Conservation (phyloP, 441 rosid genomes). For the Kokia cookei region DNA sequence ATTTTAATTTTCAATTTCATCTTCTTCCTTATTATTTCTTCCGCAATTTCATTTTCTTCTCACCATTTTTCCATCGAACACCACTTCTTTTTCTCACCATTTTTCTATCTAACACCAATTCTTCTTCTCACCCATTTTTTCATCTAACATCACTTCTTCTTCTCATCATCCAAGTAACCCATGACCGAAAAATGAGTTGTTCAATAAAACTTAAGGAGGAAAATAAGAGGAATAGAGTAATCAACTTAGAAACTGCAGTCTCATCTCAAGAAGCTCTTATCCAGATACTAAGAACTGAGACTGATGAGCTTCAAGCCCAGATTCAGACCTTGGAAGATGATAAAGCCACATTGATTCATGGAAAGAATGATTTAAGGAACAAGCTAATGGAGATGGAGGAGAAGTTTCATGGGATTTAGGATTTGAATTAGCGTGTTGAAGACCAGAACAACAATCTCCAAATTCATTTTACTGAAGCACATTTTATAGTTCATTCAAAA, state of each 20-base stretch:
- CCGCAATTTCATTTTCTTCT: too few species aligned
- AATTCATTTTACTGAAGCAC: conserved; percentile 49
- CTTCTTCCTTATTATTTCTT: too few species aligned
- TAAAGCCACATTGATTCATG: conserved; percentile 32
- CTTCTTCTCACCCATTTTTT: too few species aligned
- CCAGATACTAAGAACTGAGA: conserved; percentile 49
- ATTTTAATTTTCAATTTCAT: too few species aligned
- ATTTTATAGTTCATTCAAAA: neutral
- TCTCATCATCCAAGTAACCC: too few species aligned
- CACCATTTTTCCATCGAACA: too few species aligned
- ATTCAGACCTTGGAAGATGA: conserved; percentile 59
- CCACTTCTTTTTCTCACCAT: too few species aligned
- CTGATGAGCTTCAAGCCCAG: conserved; percentile 61
- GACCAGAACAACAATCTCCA: conserved; percentile 45
- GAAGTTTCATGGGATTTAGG: conserved; percentile 48
- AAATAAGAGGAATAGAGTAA: conserved; percentile 39
- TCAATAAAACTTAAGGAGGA: too few species aligned
- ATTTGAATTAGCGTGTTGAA: conserved; percentile 43
- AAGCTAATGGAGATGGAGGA: conserved; percentile 64
- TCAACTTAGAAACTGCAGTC: conserved; percentile 56
- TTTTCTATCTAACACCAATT: too few species aligned
- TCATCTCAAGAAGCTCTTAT: conserved; percentile 64
- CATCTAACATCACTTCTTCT: too few species aligned
- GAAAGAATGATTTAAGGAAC: conserved; percentile 34
- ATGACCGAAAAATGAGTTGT: too few species aligned